These are phyloP conservation scores for Saturnispora silvae DNA, from an alignment of 805 yeast genomes.

Conservation along the genomic window DNA sequence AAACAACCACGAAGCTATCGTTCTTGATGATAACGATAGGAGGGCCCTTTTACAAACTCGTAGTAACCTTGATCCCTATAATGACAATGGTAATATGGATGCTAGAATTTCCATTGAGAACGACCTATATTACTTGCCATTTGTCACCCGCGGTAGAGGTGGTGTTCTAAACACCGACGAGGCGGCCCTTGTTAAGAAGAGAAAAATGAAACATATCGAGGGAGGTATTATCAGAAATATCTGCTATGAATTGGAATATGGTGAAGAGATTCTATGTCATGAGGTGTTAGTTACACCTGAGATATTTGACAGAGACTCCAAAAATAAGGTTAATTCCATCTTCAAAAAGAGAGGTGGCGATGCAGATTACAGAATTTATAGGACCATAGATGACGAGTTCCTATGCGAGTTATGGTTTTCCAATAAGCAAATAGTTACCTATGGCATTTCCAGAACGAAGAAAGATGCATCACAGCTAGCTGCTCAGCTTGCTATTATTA, in stretches of 20 bases:
- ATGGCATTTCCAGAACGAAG: constrained; percentile 12
- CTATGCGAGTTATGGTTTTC: constrained; percentile 13
- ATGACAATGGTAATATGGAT: not conserved
- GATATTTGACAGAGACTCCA: constrained; percentile 11
- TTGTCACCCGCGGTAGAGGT: constrained; percentile 12
- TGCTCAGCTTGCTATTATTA: constrained; percentile 12
- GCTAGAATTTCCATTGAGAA: not conserved
- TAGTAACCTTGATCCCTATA: too few species aligned
- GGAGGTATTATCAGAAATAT: constrained; percentile 11
- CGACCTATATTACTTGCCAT: constrained; percentile 4
- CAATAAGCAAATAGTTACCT: constrained; percentile 10
- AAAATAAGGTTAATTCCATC: constrained; percentile 11
- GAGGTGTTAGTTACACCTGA: constrained; percentile 10
- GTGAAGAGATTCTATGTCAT: constrained; percentile 7
- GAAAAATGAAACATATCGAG: not conserved
- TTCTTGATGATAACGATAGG: constrained; percentile 6
- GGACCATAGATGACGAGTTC: constrained; percentile 5
- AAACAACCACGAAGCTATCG: constrained; percentile 8
- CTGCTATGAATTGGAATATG: constrained; percentile 2
- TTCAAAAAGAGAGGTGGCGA: constrained; percentile 8
- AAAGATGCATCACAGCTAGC: constrained; percentile 14
- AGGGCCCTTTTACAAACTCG: too few species aligned
- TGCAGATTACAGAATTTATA: constrained; percentile 9
- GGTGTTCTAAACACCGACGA: constrained; percentile 11
- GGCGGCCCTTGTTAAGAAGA: constrained; percentile 4